Evolutionary conservation across 2,329 filamentous ascomycete genomes (phyloP), one percentile per base, ranked within the genome.

Genomic region (Pestalotiopsis fici): DNA sequence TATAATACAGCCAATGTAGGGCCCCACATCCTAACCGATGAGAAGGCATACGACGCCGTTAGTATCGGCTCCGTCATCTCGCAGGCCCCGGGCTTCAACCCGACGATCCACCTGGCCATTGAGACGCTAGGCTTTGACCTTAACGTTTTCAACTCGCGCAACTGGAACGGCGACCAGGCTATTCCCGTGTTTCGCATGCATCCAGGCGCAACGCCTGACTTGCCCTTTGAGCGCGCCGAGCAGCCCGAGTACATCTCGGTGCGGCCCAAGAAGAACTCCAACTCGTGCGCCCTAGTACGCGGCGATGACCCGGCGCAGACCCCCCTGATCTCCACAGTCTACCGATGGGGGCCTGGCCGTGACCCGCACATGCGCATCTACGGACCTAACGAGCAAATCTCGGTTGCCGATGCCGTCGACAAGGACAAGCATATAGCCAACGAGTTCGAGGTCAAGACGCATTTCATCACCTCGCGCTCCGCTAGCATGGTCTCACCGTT

Each of bases 261-360:
- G 39, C 62, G 62, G 25, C 43, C 50, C 50, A 65, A 65, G 50
- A 55, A 56, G 62, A 55, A 28, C 54, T 65, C 64, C 64, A 65
- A 60, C 35, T 65, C 64, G 54, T 39, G 47, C 31, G 64, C 54
- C 35, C 55, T 60, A 18, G 64, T 65, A 25, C 56, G 35, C 54
- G 56, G 54, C 54, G 54, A 59, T 50, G 76, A 70, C 65, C 75
- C 74, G 23, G 76, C 74, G 6, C 57, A 54, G 39, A 67, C 61
- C 27, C 43, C 66, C 15, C 60, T 69, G 43, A 69, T 69, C 50
- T 65, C 67, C 23, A 69, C 67, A 37, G 56, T 69, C 39, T 69
- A 69, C 66, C 67, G 67, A 61, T 67, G 59, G 56, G 67, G 67
- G 25, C 67, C 66, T 9, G 67, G 66, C 21, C 50, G 67, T 23